phyloP scores from a whole-genome alignment of 192 early-diverging fungal genomes.

The Cladochytrium replicatum region DNA sequence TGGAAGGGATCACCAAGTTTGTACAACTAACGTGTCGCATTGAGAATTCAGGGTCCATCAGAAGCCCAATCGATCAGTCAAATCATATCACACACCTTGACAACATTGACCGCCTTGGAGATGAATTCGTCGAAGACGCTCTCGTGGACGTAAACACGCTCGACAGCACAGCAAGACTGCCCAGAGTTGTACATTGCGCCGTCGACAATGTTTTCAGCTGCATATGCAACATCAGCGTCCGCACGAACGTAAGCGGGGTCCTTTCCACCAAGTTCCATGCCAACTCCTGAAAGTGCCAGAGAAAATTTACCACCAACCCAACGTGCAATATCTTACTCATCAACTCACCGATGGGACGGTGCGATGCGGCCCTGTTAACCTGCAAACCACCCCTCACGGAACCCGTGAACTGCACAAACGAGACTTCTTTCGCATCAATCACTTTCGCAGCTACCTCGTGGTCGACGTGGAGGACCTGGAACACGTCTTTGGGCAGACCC shows the following conservation, averaged over 20 bases:
- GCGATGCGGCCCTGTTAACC: constrained; percentile 43
- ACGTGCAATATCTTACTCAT: not conserved
- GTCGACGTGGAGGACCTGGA: constrained; percentile 39
- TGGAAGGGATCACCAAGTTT: constrained; percentile 58
- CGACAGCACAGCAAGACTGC: constrained; percentile 73
- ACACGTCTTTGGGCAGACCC: constrained; percentile 57
- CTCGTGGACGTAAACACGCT: constrained; percentile 70
- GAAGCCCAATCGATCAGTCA: constrained; percentile 1
- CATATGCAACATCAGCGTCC: constrained; percentile 59
- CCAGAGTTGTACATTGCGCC: constrained; percentile 72
- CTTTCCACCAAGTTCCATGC: constrained; percentile 77
- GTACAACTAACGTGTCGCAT: constrained; percentile 34
- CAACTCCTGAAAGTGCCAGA: constrained; percentile 46
- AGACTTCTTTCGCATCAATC: constrained; percentile 45
- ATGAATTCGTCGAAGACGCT: constrained; percentile 62
- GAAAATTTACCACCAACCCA: not conserved
- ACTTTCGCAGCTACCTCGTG: constrained; percentile 38
- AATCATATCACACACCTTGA: constrained; percentile 26
- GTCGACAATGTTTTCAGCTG: constrained; percentile 67
- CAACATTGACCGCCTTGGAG: constrained; percentile 41
- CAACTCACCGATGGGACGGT: constrained; percentile 50
- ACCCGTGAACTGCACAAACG: constrained; percentile 70
- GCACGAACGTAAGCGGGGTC: constrained; percentile 71
- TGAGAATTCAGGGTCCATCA: not conserved
- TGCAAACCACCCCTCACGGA: constrained; percentile 60